Evolutionary conservation across 2,329 filamentous ascomycete genomes (phyloP), one percentile per base, ranked within the genome.

Genomic region (Beauveria pseudobassiana): DNA sequence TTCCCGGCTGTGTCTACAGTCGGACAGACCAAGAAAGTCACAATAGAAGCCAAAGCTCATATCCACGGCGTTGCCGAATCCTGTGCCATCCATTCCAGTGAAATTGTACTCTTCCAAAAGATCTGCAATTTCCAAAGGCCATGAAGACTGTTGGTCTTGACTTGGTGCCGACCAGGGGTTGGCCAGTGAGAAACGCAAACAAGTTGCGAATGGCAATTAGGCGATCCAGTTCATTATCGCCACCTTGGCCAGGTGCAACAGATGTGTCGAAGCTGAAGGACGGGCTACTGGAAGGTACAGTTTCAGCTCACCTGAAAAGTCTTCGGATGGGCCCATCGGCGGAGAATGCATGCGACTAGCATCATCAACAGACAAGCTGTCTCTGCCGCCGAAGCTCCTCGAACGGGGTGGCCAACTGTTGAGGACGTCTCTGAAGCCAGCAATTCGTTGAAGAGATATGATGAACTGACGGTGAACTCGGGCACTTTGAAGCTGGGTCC

Each of bases 1-100:
- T 70, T 96, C 91, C 28, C 88, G 84, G 71, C 90, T 96, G 63
- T 84, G 78, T 60, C 92, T 82, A 52, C 96, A 88, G 73, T 98
- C 93, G 3, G 85, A 88, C 38, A 98, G 77, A 22, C 80, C 81
- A 64, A 92, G 79, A 71, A 95, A 88, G 52, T 93, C 87, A 63
- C 93, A 85, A 69, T 92, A 96, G 68, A 84, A 84, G 64, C 85
- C 80, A 67, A 93, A 91, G 71, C 86, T 88, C 18, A 84, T 77
- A 51, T 86, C 79, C 1, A 84, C 84, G 1, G 80, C 78, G 57
- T 83, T 80, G 46, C 86, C 86, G 70, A 82, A 87, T 0, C 80
- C 83, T 18, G 80, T 78, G 7, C 82, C 82, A 63, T 85, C 82
- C n/a, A 71, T 70, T 62, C 79, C 82, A 1, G 74, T 79, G 66